Conservation (phyloP, 75 land plant genomes). For the Sequoiadendron giganteum region DNA sequence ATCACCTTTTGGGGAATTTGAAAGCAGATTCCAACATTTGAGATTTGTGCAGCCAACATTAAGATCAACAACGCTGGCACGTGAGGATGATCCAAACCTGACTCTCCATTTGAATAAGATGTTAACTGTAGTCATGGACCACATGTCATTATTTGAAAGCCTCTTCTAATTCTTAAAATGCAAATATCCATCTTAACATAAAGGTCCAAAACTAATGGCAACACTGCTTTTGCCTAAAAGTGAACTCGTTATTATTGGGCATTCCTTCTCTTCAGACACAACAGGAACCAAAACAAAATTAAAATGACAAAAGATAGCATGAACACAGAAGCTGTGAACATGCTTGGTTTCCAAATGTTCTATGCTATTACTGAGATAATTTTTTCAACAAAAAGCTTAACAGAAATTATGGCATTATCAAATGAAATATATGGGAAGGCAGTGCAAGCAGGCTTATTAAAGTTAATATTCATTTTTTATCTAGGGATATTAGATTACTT, state of each 20-base stretch:
- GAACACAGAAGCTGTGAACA: background rate
- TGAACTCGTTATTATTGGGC: background rate
- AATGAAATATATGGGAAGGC: background rate
- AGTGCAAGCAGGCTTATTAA: background rate
- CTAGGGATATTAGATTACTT: background rate
- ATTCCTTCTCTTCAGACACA: no score
- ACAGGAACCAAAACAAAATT: background rate
- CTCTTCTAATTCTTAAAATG: background rate
- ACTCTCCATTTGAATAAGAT: slow-evolving; percentile 8
- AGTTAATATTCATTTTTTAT: background rate
- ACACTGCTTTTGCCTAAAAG: background rate
- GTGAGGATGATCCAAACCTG: slow-evolving; percentile 37
- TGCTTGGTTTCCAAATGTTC: background rate
- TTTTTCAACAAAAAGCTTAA: background rate
- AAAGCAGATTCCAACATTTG: slow-evolving; percentile 18
- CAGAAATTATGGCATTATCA: background rate
- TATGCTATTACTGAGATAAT: background rate
- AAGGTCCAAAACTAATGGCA: background rate
- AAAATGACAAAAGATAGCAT: background rate
- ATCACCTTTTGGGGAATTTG: slow-evolving; percentile 38
- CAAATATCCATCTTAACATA: background rate
- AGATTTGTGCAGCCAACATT: slow-evolving; percentile 37
- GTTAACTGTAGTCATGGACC: background rate
- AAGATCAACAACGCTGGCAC: slow-evolving; percentile 47
- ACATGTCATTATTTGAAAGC: background rate